phyloP scores from a whole-genome alignment of 306 rosid species.

The Castanospermum australe region DNA sequence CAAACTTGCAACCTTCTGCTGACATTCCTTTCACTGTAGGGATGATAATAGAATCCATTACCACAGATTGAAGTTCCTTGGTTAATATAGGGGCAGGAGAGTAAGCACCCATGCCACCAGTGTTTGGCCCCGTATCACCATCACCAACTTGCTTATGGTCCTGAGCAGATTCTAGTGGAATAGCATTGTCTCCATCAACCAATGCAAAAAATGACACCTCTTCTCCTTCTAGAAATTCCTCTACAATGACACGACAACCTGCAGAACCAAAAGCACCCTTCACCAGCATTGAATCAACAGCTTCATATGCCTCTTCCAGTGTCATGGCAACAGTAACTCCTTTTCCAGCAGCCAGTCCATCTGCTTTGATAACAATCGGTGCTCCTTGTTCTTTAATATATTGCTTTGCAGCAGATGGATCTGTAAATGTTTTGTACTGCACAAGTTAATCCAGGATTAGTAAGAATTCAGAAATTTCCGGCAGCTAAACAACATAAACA shows the following conservation, averaged over 20 bases:
- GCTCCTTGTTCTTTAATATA: constrained; percentile 84
- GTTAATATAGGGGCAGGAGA: constrained; percentile 91
- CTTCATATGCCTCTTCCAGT: constrained; percentile 80
- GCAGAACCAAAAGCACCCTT: constrained; percentile 88
- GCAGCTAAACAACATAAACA: not conserved
- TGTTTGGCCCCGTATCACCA: constrained; percentile 93
- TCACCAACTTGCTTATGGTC: constrained; percentile 97
- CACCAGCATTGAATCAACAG: constrained; percentile 92
- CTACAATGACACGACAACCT: constrained; percentile 75
- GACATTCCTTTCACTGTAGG: constrained; percentile 97
- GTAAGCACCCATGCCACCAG: constrained; percentile 99
- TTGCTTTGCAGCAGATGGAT: constrained; percentile 77
- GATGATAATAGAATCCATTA: constrained; percentile 81
- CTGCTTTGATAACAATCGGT: constrained; percentile 89
- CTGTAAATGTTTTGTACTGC: constrained; percentile 84
- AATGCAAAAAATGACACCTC: constrained; percentile 91
- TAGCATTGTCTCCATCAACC: constrained; percentile 94
- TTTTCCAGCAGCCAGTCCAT: constrained; percentile 97
- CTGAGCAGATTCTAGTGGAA: constrained; percentile 96
- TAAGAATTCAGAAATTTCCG: not conserved
- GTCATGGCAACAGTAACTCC: constrained; percentile 88
- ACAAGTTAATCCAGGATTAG: constrained; percentile 31
- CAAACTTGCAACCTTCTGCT: constrained; percentile 87
- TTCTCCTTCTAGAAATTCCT: constrained; percentile 95
- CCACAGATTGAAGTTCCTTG: constrained; percentile 68